Conservation (phyloP, 495 filamentous ascomycete genomes). For the Aspergillus carlsbadensis region DNA sequence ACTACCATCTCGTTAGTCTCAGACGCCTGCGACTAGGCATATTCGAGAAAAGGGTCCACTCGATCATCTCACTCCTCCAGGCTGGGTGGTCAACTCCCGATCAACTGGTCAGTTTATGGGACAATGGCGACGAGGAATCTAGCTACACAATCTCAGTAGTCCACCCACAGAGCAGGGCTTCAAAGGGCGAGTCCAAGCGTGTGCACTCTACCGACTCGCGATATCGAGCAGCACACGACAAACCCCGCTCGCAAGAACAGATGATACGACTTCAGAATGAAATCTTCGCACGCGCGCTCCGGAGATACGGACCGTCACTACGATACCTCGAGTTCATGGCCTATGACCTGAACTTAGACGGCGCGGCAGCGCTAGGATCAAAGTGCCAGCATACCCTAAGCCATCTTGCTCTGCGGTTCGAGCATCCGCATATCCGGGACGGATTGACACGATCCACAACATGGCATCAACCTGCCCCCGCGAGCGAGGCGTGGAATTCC, state of each 20-base stretch:
- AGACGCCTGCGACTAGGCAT: slow-evolving; percentile 29
- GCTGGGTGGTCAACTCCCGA: slow-evolving; percentile 27
- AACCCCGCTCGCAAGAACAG: slow-evolving; percentile 16
- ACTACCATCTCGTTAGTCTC: slow-evolving; percentile 28
- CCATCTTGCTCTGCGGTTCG: slow-evolving; percentile 36
- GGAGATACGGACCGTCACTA: slow-evolving; percentile 25
- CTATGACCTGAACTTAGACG: slow-evolving; percentile 27
- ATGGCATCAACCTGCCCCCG: slow-evolving; percentile 28
- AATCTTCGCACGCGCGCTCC: slow-evolving; percentile 23
- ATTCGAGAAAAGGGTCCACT: slow-evolving; percentile 34
- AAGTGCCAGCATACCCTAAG: slow-evolving; percentile 26
- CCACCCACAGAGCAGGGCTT: slow-evolving; percentile 6
- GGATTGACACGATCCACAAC: slow-evolving; percentile 22
- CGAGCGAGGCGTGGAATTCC: slow-evolving; percentile 33
- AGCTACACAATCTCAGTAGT: slow-evolving; percentile 22
- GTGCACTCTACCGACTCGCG: neutral
- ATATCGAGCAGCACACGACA: neutral
- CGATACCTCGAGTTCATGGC: slow-evolving; percentile 32
- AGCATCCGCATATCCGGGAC: slow-evolving; percentile 36
- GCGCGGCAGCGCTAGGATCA: slow-evolving; percentile 21
- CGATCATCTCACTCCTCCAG: slow-evolving; percentile 32
- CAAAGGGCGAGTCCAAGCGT: neutral
- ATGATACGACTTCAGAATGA: slow-evolving; percentile 27
- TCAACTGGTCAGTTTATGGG: slow-evolving; percentile 1
- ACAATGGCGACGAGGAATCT: neutral